Base-by-base conservation (phyloP, 2,329 filamentous ascomycete genomes). In the Grosmannia penicillata region DNA sequence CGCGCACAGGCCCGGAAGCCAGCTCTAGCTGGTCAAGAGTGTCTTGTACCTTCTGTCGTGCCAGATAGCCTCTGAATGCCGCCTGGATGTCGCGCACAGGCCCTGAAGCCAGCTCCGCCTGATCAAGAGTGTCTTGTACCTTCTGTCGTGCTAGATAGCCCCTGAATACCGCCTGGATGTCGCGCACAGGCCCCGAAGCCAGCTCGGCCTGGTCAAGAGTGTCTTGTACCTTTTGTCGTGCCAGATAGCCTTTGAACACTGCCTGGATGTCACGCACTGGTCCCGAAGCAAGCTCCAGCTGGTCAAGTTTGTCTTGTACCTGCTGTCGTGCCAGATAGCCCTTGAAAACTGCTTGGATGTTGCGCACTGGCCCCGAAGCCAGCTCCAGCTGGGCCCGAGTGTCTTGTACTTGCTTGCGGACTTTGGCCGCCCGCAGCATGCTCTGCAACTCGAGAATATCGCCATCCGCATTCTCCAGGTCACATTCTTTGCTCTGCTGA, bases 361-460 rank as follows among this genome's bases (percentile, higher is more conserved):
- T 66, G 31, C 70, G 66, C 40, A 86, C 69, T 36, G 78, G 73
- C 38, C 73, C 72, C 46, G 68, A 70, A 37, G 70, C 78, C 43
- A 67, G 63, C 46, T 68, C 65, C 51, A 86, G 69, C 50, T 79
- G 69, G 52, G 66, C 67, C 54, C 56, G 65, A 47, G 65, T 59
- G 46, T 70, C 61, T 51, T 61, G 63, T 58, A 78, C 63, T 60
- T 76, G 62, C 46, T 68, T 57, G 44, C 75, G 71, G 45, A 66
- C 68, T 52, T 77, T 82, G 42, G 70, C 70, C 18, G 78, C 82
- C 50, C 82, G 69, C 53, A 85, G 72, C 33, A 93, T 65, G 54
- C 78, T 93, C 57, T 98, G 91, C 11, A 98, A 63, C 50, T 77
- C 75, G 43, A 91, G 59, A 33, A 96, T 70, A 43, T 84, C 72